Base-by-base conservation (phyloP, 768 basidiomycete genomes). In the Lentinus brumalis region DNA sequence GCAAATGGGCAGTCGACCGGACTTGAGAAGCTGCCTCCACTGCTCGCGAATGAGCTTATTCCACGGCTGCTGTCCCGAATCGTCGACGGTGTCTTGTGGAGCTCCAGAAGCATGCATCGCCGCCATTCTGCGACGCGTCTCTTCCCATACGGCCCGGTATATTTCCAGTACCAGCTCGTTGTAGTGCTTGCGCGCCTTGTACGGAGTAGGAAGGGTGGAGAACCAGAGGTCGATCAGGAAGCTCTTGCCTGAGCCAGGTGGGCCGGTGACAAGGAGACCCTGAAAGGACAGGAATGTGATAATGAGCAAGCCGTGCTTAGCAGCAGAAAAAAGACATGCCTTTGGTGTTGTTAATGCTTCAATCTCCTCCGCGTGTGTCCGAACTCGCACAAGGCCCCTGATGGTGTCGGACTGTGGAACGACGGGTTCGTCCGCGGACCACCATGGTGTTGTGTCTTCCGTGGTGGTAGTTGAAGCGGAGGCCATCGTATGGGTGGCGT, bases 141-240 rank as follows among this genome's bases (percentile, higher is more conserved):
- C 81, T 40, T 77, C 76, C 77, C 82, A 85, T 1, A 84, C 81
- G 15, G 76, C 81, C 21, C 79, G 78, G 67, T 85, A 86, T 6
- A 87, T 74, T 39, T 80, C 81, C 3, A 87, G 74, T 0, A 85
- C 79, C 61, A 86, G 79, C 56, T 82, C 76, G 68, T 78, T 83
- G 69, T 86, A 86, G 70, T 86, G 85, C 56, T 80, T 81, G 41
- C 84, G 78, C 5, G 77, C 73, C 70, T 86, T 86, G 72, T 80
- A 77, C 12, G 75, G 76, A 0, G 83, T 81, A 1, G 83, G 82
- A 2, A 86, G 64, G 21, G 79, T 71, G n/a, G 79, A 70, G 69
- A 78, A 83, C 80, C 85, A 86, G 14, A 85, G 74, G 66, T 85
- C 81, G 50, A 84, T 76, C 21, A 86, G 70, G 57, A 86, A 78